Conservation (phyloP, 805 yeast species). For the Tetrapisispora taiwanensis region DNA sequence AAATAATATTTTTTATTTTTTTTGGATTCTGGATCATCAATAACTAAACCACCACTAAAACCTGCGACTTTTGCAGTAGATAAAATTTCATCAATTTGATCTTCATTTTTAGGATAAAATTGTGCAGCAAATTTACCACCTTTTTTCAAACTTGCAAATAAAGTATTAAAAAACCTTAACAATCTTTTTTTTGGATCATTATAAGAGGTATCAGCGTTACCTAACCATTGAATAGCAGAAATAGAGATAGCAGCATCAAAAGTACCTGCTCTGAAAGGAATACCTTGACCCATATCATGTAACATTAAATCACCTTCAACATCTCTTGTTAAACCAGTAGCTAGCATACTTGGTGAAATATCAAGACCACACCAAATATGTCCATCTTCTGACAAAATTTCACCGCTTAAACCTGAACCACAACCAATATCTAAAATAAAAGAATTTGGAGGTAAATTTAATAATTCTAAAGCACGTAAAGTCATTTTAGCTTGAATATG, state of each 20-base stretch:
- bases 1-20: conserved; percentile 85
- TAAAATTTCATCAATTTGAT: conserved; percentile 67
- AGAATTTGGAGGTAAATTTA: conserved; percentile 59
- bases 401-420: conserved; percentile 95
- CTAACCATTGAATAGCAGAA: conserved; percentile 94
- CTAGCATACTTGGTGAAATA: conserved; percentile 91
- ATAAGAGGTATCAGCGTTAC: conserved; percentile 81
- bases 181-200: conserved; percentile 80
- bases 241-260: conserved; percentile 95
- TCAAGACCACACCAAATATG: conserved; percentile 95
- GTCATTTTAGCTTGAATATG: conserved; percentile 98
- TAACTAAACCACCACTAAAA: conserved; percentile 88
- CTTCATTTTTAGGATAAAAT: conserved; percentile 87
- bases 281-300: conserved; percentile 87
- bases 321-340: conserved; percentile 84
- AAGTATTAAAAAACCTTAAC: conserved; percentile 72
- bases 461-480: conserved; percentile 76
- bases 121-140: conserved; percentile 98
- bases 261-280: conserved; percentile 92
- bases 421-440: conserved; percentile 87
- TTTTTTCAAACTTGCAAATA: conserved; percentile 75
- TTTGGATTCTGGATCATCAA: conserved; percentile 89
- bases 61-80: conserved; percentile 89
- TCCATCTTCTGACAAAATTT: conserved; percentile 74
- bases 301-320: conserved; percentile 88